Evolutionary conservation across 2,329 filamentous ascomycete species (phyloP).

Genomic region (Aspergillus amoenus): DNA sequence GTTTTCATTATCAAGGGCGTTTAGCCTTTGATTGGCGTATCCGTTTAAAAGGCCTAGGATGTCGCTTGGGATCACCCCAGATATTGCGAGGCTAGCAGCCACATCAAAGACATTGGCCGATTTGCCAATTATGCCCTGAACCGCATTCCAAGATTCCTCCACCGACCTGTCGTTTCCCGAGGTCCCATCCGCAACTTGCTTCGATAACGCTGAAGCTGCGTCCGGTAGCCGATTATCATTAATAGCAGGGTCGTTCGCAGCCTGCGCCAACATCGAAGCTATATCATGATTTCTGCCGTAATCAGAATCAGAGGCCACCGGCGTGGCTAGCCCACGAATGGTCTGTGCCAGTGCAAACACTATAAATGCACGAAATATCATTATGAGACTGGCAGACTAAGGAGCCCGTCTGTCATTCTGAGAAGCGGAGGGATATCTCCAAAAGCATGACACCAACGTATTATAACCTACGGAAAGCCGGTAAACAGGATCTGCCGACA

Average conservation of each 20-base stretch:
- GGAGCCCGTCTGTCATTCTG: background rate
- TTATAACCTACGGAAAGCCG: background rate
- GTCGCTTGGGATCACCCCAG: background rate
- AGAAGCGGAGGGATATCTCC: background rate
- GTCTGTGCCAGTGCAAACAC: background rate
- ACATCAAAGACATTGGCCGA: background rate
- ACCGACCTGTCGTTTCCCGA: background rate
- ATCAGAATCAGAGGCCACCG: background rate
- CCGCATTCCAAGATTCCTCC: background rate
- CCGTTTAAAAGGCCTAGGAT: background rate
- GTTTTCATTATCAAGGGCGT: constrained; percentile 19
- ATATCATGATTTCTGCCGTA: background rate
- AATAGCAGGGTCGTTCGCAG: background rate
- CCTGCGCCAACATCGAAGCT: background rate
- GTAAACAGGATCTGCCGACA: too few relatives aligned
- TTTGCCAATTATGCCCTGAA: background rate
- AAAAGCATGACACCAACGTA: background rate
- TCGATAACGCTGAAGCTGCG: background rate
- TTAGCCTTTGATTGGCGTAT: constrained; percentile 10
- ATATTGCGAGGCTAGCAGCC: background rate
- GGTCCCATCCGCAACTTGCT: background rate
- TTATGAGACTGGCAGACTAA: background rate
- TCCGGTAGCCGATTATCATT: background rate
- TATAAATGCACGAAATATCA: background rate
- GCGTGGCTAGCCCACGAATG: background rate